These are phyloP conservation scores for Trichoderma atrobrunneum DNA, from an alignment of 2,329 filamentous ascomycete genomes.

Conservation along the genomic window DNA sequence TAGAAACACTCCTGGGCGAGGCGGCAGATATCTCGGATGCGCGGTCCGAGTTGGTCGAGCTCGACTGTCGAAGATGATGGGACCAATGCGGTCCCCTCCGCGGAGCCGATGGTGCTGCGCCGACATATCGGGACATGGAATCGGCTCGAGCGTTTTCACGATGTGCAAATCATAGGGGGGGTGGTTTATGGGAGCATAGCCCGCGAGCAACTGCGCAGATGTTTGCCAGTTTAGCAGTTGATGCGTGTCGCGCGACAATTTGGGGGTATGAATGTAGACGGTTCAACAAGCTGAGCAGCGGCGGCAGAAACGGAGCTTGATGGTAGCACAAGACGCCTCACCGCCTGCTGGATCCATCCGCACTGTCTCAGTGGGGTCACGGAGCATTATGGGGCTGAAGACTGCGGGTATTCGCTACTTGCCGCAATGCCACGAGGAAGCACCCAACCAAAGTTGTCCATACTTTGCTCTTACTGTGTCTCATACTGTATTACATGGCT, in stretches of 20 bases:
- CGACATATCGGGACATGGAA: slow-evolving; percentile 43
- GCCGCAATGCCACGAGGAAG: not conserved
- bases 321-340: not conserved
- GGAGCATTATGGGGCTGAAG: not conserved
- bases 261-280: not conserved
- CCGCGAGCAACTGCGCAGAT: not conserved
- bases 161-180: slow-evolving; percentile 10
- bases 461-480: not conserved
- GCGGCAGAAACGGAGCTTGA: slow-evolving; percentile 20
- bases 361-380: not conserved
- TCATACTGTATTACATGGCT: not conserved
- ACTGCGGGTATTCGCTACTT: not conserved
- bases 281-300: not conserved
- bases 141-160: slow-evolving; percentile 22
- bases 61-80: slow-evolving; percentile 55
- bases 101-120: slow-evolving; percentile 39
- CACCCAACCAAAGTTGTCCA: not conserved
- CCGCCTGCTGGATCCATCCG: slow-evolving; percentile 20
- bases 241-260: slow-evolving; percentile 6
- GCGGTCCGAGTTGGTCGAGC: slow-evolving; percentile 47
- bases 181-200: slow-evolving; percentile 17
- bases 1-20: slow-evolving; percentile 50
- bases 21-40: slow-evolving; percentile 38
- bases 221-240: not conserved
- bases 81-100: slow-evolving; percentile 50